Evolutionary conservation across 2,329 filamentous ascomycete species (phyloP).

Genomic region (Beauveria bassiana): DNA sequence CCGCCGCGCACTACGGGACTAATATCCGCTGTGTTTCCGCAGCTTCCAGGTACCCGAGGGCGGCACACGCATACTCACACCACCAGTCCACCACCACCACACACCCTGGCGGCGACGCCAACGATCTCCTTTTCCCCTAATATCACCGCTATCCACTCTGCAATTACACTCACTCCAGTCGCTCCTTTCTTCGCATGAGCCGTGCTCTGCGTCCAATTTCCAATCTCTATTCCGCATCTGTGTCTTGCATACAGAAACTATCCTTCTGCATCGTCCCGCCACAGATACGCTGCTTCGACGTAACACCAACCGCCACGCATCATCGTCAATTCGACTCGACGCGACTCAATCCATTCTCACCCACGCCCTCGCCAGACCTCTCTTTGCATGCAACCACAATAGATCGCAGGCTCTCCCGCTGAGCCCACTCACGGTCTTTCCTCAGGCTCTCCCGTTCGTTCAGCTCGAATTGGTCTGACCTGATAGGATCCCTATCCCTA

Average conservation of each 20-base stretch:
- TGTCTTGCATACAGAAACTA: slow-evolving; percentile 9
- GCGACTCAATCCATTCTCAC: not conserved
- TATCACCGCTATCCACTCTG: slow-evolving; percentile 31
- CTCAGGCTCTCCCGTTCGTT: slow-evolving; percentile 8
- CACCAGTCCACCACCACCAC: not conserved
- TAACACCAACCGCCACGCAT: not conserved
- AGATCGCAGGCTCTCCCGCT: slow-evolving; percentile 7
- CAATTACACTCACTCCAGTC: slow-evolving; percentile 33
- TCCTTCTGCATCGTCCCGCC: slow-evolving; percentile 5
- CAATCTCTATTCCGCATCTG: slow-evolving; percentile 18
- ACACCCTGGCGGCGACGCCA: slow-evolving; percentile 11
- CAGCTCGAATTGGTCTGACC: slow-evolving; percentile 5
- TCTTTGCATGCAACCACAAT: slow-evolving; percentile 10
- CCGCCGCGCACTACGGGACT: not conserved
- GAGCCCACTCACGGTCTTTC: slow-evolving; percentile 3
- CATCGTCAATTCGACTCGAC: slow-evolving; percentile 1
- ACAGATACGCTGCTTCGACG: slow-evolving; percentile 3
- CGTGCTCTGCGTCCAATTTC: slow-evolving; percentile 17
- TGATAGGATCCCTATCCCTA: slow-evolving; percentile 4
- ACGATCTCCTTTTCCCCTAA: slow-evolving; percentile 29
- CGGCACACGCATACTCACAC: slow-evolving; percentile 5
- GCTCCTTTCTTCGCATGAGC: slow-evolving; percentile 25
- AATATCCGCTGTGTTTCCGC: slow-evolving; percentile 2
- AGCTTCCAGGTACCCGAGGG: slow-evolving; percentile 5
- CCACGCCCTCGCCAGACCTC: not conserved